Conservation (phyloP, 2,329 filamentous ascomycete genomes). For the Colletotrichum australisinense region DNA sequence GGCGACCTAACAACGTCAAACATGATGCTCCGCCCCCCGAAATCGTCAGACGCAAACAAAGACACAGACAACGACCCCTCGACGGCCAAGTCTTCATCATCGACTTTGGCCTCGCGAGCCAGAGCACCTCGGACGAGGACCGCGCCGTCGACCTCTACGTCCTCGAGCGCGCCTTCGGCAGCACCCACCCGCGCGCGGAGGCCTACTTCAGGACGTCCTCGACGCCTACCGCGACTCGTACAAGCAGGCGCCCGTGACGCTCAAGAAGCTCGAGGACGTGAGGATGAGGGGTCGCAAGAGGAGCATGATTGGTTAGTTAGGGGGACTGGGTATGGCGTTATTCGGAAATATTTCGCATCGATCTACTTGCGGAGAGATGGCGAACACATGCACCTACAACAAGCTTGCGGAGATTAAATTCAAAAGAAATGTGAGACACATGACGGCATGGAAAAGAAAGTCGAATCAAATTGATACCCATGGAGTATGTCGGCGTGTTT, state of each 20-base stretch:
- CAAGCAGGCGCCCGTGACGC: conserved; percentile 78
- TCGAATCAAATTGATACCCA: conserved; percentile 34
- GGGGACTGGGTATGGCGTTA: conserved; percentile 27
- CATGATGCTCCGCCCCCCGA: conserved; percentile 77
- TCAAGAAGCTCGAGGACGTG: conserved; percentile 91
- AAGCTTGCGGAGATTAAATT: no score
- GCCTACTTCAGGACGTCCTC: conserved; percentile 80
- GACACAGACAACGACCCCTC: conserved; percentile 47
- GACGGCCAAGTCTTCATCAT: conserved; percentile 88
- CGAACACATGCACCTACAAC: no score
- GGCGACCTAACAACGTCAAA: conserved; percentile 98
- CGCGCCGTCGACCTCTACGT: conserved; percentile 97
- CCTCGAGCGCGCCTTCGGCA: conserved; percentile 91
- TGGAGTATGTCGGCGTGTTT: neutral
- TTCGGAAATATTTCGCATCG: conserved; percentile 17
- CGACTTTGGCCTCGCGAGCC: conserved; percentile 90
- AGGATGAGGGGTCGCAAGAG: conserved; percentile 94
- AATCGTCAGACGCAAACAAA: no score
- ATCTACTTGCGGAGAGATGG: neutral
- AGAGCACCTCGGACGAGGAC: conserved; percentile 88
- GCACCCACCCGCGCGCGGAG: conserved; percentile 91
- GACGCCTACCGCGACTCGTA: conserved; percentile 79
- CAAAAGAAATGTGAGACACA: neutral
- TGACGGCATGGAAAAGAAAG: conserved; percentile 35
- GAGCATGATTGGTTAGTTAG: conserved; percentile 86